These are phyloP conservation scores for Alternaria burnsii DNA, from an alignment of 2,329 filamentous ascomycete species.

Conservation along the genomic window DNA sequence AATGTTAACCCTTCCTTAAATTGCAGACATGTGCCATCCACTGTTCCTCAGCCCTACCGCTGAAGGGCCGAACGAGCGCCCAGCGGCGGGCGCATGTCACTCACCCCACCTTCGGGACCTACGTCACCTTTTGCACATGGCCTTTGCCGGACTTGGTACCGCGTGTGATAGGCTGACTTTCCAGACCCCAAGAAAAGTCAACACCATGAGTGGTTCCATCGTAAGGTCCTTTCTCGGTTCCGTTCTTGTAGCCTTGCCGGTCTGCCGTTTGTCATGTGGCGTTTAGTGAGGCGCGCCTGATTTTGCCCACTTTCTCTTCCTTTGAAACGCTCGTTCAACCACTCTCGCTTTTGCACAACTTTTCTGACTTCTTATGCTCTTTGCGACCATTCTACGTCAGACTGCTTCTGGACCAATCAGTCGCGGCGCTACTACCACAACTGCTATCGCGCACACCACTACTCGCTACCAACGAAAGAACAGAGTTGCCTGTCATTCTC, in stretches of 20 bases:
- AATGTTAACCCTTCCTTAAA: constrained; percentile 1
- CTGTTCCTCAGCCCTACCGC: constrained; percentile 27
- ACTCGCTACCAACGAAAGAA: neutral
- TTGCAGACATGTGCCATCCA: constrained; percentile 8
- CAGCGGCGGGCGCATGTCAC: constrained; percentile 19
- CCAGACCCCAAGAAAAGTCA: constrained; percentile 11
- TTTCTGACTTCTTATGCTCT: constrained; percentile 11
- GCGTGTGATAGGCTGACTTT: constrained; percentile 11
- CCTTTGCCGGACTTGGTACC: constrained; percentile 2
- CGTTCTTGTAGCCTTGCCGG: constrained; percentile 7
- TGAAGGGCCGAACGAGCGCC: constrained; percentile 18
- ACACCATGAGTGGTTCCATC: constrained; percentile 15
- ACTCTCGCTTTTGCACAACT: neutral
- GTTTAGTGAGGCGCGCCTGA: neutral
- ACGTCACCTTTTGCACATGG: constrained; percentile 21
- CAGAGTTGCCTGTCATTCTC: neutral
- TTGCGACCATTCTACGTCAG: constrained; percentile 7
- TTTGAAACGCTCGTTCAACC: neutral
- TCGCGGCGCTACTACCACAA: constrained; percentile 3
- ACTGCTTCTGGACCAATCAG: constrained; percentile 13
- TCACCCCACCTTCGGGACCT: constrained; percentile 20
- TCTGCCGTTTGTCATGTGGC: constrained; percentile 12
- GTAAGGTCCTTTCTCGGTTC: constrained; percentile 4
- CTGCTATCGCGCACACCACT: neutral
- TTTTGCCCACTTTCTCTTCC: neutral